These are phyloP conservation scores for Coprinopsis cinerea DNA, from an alignment of 768 basidiomycete species.

Conservation along the genomic window DNA sequence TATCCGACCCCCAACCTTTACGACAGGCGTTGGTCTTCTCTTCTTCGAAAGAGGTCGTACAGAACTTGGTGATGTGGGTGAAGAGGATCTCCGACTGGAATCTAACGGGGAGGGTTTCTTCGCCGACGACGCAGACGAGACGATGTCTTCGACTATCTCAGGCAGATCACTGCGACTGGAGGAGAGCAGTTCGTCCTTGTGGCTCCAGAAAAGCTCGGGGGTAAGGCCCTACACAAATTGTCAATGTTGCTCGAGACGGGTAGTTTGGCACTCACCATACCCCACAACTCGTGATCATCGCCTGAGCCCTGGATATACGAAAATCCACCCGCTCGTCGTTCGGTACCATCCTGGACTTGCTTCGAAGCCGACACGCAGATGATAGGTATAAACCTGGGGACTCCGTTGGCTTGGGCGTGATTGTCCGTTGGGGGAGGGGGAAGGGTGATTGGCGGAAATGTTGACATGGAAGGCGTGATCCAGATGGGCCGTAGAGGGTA, in stretches of 20 bases:
- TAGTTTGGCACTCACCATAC: conserved; percentile 49
- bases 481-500: conserved; percentile 80
- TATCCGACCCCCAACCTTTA: conserved; percentile 34
- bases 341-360: conserved; percentile 52
- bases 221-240: conserved; percentile 63
- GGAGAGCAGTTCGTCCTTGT: conserved; percentile 43
- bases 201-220: conserved; percentile 64
- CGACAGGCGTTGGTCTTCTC: conserved; percentile 24
- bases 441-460: conserved; percentile 32
- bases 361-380: conserved; percentile 86
- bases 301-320: conserved; percentile 91
- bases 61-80: background rate
- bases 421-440: background rate
- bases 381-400: conserved; percentile 48
- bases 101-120: too few relatives aligned
- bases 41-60: too few relatives aligned
- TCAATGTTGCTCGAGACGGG: too few relatives aligned
- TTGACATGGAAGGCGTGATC: conserved; percentile 68
- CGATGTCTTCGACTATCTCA: conserved; percentile 30
- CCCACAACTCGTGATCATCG: conserved; percentile 92
- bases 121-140: conserved; percentile 12
- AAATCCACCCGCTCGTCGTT: conserved; percentile 63
- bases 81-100: background rate
- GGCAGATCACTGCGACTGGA: conserved; percentile 45
- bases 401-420: conserved; percentile 1